phyloP scores from a whole-genome alignment of 805 yeast genomes.

The Sugiyamaella lignohabitans region DNA sequence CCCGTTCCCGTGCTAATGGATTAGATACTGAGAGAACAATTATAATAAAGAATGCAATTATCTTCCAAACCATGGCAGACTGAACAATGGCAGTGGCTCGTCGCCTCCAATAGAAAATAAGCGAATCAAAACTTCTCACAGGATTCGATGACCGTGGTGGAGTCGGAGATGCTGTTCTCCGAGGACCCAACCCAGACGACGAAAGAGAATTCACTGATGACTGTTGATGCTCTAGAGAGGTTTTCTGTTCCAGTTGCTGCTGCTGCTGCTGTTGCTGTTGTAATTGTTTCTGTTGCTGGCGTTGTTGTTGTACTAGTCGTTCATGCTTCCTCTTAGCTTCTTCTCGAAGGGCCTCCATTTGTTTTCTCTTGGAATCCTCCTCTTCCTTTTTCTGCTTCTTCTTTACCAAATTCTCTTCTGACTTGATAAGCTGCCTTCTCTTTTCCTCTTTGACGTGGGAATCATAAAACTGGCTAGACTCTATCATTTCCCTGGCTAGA shows the following conservation, averaged over 20 bases:
- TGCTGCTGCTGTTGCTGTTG: neutral
- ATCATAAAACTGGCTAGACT: constrained; percentile 5
- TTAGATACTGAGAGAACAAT: constrained; percentile 14
- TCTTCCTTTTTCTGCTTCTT: constrained; percentile 9
- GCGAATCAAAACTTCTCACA: constrained; percentile 3
- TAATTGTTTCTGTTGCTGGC: neutral
- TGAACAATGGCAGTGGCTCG: constrained; percentile 1
- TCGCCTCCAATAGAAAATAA: constrained; percentile 13
- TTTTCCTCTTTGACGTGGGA: constrained; percentile 2
- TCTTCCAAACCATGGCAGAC: constrained; percentile 3
- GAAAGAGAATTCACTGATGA: neutral
- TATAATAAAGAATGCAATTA: constrained; percentile 11
- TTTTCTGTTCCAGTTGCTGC: neutral
- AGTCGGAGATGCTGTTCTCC: neutral
- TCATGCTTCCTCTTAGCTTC: too few species aligned
- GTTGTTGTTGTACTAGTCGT: neutral
- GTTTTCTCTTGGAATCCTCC: constrained; percentile 5
- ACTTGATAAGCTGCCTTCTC: constrained; percentile 3
- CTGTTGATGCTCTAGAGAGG: neutral
- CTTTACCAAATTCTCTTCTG: constrained; percentile 4
- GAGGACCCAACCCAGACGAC: too few species aligned
- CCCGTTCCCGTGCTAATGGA: constrained; percentile 7
- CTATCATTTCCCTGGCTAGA: constrained; percentile 17
- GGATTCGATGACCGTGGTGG: neutral
- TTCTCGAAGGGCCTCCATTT: constrained; percentile 2